phyloP scores from a whole-genome alignment of 2,329 filamentous ascomycete genomes.

The Gaeumannomyces tritici region DNA sequence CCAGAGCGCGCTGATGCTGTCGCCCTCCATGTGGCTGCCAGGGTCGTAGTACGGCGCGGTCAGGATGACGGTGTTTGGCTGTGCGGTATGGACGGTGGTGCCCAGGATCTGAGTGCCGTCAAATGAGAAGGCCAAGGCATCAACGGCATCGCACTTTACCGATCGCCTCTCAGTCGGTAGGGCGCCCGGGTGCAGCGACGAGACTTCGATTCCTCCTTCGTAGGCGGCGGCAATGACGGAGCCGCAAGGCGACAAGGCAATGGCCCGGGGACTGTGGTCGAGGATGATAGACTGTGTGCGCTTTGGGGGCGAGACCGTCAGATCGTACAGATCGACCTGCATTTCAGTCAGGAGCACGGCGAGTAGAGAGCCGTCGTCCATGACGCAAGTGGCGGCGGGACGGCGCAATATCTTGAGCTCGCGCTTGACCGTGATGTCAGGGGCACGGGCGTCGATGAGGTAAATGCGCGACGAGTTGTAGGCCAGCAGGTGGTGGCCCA shows the following conservation, averaged over 20 bases:
- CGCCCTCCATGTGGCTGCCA: conserved; percentile 53
- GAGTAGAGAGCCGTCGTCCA: conserved; percentile 66
- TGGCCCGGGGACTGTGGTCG: conserved; percentile 67
- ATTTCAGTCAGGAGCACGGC: conserved; percentile 75
- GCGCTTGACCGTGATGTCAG: conserved; percentile 54
- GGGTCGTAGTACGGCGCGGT: conserved; percentile 74
- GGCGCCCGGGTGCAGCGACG: conserved; percentile 58
- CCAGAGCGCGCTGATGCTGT: conserved; percentile 68
- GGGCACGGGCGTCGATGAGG: conserved; percentile 57
- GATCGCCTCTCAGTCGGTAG: conserved; percentile 59
- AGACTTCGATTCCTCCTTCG: conserved; percentile 81
- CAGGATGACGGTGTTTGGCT: conserved; percentile 64
- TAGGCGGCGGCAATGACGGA: conserved; percentile 78
- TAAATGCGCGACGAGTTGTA: conserved; percentile 82
- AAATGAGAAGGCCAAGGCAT: conserved; percentile 64
- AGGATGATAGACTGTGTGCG: conserved; percentile 67
- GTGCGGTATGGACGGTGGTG: conserved; percentile 56
- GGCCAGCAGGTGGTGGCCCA: conserved; percentile 64
- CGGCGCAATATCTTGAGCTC: conserved; percentile 73
- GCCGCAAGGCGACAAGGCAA: conserved; percentile 73
- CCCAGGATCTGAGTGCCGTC: conserved; percentile 73
- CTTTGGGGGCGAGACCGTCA: conserved; percentile 54
- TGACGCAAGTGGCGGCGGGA: conserved; percentile 67
- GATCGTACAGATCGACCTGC: conserved; percentile 77
- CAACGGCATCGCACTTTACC: conserved; percentile 70